Evolutionary conservation across 225 moss, liverwort and hornwort species (phyloP).

Genomic region (Ulota crispa): DNA sequence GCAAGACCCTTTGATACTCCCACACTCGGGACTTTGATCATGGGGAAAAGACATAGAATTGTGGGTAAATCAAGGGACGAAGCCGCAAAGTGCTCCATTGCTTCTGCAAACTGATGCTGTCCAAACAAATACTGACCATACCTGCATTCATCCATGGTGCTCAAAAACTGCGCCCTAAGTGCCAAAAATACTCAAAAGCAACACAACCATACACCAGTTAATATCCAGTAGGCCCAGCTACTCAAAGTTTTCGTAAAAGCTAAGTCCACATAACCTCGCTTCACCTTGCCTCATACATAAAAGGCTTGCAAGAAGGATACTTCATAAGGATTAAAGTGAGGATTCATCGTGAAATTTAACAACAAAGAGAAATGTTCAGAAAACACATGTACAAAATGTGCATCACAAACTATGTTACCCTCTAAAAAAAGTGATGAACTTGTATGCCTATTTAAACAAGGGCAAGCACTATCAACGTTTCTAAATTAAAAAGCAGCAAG

Average conservation of each 20-base stretch:
- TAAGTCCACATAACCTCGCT: background rate
- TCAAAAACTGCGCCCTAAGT: background rate
- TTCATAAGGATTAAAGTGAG: background rate
- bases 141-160: slow-evolving; percentile 41
- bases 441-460: background rate
- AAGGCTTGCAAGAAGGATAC: slow-evolving; percentile 1
- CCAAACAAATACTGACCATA: slow-evolving; percentile 90
- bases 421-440: background rate
- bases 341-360: background rate
- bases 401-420: slow-evolving; percentile 2
- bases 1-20: slow-evolving; percentile 33
- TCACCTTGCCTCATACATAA: slow-evolving; percentile 1
- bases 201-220: background rate
- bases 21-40: slow-evolving; percentile 66
- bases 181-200: slow-evolving; percentile 10
- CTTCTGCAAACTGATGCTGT: slow-evolving; percentile 70
- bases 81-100: slow-evolving; percentile 93
- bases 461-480: slow-evolving; percentile 6
- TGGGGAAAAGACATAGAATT: slow-evolving; percentile 79
- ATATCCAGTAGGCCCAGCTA: background rate
- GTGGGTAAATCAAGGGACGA: slow-evolving; percentile 89
- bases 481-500: slow-evolving; percentile 4
- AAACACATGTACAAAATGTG: background rate
- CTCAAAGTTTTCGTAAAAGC: background rate
- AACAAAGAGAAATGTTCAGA: background rate